Evolutionary conservation across 495 filamentous ascomycete genomes (phyloP), one percentile per base, ranked within the genome.

Genomic region (Penicillium fimorum): DNA sequence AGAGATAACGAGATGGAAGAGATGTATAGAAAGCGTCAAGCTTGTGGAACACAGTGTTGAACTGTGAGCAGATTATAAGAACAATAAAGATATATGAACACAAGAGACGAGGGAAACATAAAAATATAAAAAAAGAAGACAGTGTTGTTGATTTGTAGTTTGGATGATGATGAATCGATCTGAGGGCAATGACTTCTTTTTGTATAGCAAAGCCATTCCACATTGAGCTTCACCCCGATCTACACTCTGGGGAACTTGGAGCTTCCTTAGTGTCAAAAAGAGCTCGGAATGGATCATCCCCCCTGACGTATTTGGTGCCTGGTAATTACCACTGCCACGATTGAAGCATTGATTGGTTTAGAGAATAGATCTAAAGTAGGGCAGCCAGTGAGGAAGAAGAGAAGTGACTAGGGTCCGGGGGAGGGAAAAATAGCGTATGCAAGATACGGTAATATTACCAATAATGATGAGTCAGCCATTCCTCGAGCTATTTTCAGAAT

Each of bases 131-230:
- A 52, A 29, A 57, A 55, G 27, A 42, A 43, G 50, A 49, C 49
- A 38, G 38, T 33, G 45, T 35, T 27, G 44, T 37, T 53, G 50
- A 43, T 47, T 42, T 54, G 33, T 47, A 52, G 40, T 35, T 53
- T 50, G 56, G 51, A 41, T 56, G 53, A 43, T 57, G 49, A 44
- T 54, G 37, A 22, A 27, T 48, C n/a, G 38, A 30, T 55, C 12
- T 25, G 40, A 63, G 51, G 57, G 61, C 58, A 56, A 63, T 40
- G 55, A 53, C 56, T 37, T 56, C 60, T 66, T 62, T 64, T 63
- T 65, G 66, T 69, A 69, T 63, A 63, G 55, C 54, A 43, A n/a
- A 53, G 49, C 61, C 64, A 64, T 64, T 64, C 64, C 64, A 54
- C 52, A 63, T 66, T 61, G 63, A 61, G 63, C 57, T 54, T 50